Percentiles rank a stretch among this genome's conserved stretches.
Conservation (phyloP, 2,329 filamentous ascomycete species). For the Cladobotryum mycophilum region DNA sequence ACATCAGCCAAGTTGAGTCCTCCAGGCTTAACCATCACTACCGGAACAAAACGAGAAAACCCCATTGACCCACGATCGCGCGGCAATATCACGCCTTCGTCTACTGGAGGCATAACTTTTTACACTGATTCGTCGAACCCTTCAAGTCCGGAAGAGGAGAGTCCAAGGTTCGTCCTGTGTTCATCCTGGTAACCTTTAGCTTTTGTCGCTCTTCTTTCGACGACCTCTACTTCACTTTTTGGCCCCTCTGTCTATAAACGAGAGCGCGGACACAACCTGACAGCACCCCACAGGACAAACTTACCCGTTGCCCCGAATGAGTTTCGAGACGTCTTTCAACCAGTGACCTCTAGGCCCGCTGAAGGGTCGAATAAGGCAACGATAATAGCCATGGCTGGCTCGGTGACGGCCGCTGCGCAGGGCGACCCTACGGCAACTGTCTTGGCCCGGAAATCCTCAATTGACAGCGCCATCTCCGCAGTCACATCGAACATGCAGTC, state of each 20-base stretch:
- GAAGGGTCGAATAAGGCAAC: slow-evolving; percentile 33
- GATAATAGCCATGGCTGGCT: slow-evolving; percentile 42
- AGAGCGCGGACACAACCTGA: slow-evolving; percentile 5
- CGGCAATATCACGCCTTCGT: slow-evolving; percentile 5
- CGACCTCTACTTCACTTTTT: neutral
- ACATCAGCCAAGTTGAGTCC: slow-evolving; percentile 34
- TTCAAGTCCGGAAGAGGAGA: slow-evolving; percentile 26
- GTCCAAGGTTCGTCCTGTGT: slow-evolving; percentile 26
- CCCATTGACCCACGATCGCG: slow-evolving; percentile 13
- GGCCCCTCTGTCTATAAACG: neutral
- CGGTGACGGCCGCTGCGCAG: slow-evolving; percentile 34
- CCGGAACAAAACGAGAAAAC: slow-evolving; percentile 19
- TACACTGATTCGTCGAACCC: slow-evolving; percentile 32
- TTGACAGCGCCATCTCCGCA: slow-evolving; percentile 86
- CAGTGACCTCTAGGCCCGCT: slow-evolving; percentile 37
- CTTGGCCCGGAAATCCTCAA: slow-evolving; percentile 70
- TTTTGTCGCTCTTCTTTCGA: neutral
- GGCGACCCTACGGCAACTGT: slow-evolving; percentile 21
- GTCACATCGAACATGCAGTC: slow-evolving; percentile 54
- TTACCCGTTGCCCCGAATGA: slow-evolving; percentile 40
- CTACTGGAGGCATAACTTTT: slow-evolving; percentile 26
- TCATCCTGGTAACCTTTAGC: slow-evolving; percentile 4
- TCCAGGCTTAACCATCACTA: slow-evolving; percentile 9
- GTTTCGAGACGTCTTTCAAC: slow-evolving; percentile 38
- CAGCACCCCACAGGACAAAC: slow-evolving; percentile 18